phyloP scores from a whole-genome alignment of 2,329 filamentous ascomycete species.

The Neopestalotiopsis rosae region DNA sequence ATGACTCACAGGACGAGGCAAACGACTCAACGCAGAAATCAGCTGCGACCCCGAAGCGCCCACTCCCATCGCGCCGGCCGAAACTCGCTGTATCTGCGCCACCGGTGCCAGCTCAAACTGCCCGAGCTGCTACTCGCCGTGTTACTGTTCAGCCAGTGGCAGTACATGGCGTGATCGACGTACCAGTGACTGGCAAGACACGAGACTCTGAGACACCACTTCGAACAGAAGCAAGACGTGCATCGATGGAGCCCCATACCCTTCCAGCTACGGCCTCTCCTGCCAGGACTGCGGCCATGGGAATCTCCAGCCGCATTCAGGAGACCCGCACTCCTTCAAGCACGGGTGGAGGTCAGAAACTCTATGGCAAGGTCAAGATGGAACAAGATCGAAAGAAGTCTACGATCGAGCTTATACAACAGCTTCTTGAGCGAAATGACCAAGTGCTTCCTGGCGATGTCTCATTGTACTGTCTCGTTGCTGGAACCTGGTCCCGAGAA shows the following conservation, averaged over 20 bases:
- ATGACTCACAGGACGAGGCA: neutral
- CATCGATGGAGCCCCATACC: neutral
- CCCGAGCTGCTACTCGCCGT: neutral
- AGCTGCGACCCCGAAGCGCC: neutral
- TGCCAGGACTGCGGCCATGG: neutral
- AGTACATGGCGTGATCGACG: conserved; percentile 15
- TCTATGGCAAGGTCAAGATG: neutral
- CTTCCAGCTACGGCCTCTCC: neutral
- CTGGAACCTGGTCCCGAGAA: conserved; percentile 48
- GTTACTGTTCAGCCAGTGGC: conserved; percentile 8
- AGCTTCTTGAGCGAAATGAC: conserved; percentile 43
- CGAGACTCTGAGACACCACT: neutral
- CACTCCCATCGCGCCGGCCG: conserved; percentile 12
- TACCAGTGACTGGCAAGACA: neutral
- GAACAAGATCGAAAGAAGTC: conserved; percentile 6
- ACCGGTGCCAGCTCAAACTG: neutral
- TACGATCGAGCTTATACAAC: conserved; percentile 9
- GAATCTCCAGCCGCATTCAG: neutral
- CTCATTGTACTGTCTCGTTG: conserved; percentile 53
- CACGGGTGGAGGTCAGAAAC: neutral
- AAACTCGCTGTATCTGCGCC: conserved; percentile 17
- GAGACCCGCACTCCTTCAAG: neutral
- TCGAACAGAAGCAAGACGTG: neutral
- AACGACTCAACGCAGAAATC: neutral
- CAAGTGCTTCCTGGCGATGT: conserved; percentile 59